These are phyloP conservation scores for Coemansia sp. DNA, from an alignment of 371 early-diverging fungal genomes.

Conservation along the genomic window DNA sequence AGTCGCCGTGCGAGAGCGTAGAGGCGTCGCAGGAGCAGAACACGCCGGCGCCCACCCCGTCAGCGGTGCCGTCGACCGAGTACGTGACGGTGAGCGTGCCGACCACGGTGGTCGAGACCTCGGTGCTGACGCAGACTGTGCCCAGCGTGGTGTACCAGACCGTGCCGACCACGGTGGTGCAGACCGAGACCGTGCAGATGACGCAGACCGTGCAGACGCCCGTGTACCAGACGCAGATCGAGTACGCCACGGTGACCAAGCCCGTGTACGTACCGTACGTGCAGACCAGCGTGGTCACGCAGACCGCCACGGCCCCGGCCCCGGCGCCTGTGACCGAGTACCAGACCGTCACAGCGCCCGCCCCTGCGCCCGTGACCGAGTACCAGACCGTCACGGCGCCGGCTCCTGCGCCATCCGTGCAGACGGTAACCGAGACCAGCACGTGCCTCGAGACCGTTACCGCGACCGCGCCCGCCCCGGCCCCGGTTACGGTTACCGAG, in stretches of 20 bases:
- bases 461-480: slow-evolving; percentile 10
- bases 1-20: slow-evolving; percentile 9
- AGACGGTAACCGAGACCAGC: background rate
- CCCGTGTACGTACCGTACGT: slow-evolving; percentile 48
- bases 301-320: slow-evolving; percentile 22
- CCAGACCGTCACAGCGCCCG: slow-evolving; percentile 14
- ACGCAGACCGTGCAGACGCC: slow-evolving; percentile 29
- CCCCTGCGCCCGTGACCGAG: slow-evolving; percentile 29
- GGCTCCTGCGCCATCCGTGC: background rate
- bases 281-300: slow-evolving; percentile 41
- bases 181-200: slow-evolving; percentile 19
- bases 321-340: slow-evolving; percentile 21
- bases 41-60: slow-evolving; percentile 7
- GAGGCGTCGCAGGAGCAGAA: slow-evolving; percentile 12
- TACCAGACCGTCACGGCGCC: slow-evolving; percentile 12
- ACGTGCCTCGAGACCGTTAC: slow-evolving; percentile 1
- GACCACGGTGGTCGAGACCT: slow-evolving; percentile 25
- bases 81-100: slow-evolving; percentile 29
- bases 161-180: slow-evolving; percentile 25
- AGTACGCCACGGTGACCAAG: slow-evolving; percentile 41
- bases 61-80: slow-evolving; percentile 5
- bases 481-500: slow-evolving; percentile 12
- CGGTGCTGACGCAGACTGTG: slow-evolving; percentile 33
- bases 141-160: slow-evolving; percentile 32
- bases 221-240: slow-evolving; percentile 33